Evolutionary conservation across 805 yeast species (phyloP), one percentile per base, ranked within the genome.

Genomic region (Yamadazyma sp.): DNA sequence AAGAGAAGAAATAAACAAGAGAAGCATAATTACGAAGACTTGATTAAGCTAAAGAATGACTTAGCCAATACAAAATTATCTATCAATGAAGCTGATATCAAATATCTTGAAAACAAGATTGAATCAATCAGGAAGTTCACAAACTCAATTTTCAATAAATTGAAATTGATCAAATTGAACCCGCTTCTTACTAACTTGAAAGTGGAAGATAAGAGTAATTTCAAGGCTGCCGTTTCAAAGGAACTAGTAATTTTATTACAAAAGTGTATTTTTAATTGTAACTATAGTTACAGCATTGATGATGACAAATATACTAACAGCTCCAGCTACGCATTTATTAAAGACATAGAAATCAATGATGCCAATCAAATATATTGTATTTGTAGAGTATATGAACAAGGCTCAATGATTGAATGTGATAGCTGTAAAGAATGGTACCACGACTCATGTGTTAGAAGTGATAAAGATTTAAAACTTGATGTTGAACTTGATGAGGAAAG

Each of bases 341-440:
- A 30, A 19, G 44, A 30, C 1, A 31, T 37, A 2, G 45, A 43
- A 13, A 21, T 33, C 7, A 10, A 3, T 4, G 36, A 33, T 21
- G 34, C 38, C 8, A 30, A 24, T 14, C 52, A 48, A 9, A 48
- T 54, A 15, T 81, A 76, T 49, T 82, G 89, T 50, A 59, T 78
- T 37, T 82, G 91, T 53, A 67, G 87, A 30, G 73, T 71, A 31
- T 56, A 56, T 16, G 89, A 81, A 45, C 70, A 45, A 73, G 84
- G 54, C 5, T 69, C 74, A 0, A 81, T 81, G 85, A 75, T 80
- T 29, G 82, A 76, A 39, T 82, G 89, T 58, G 88, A 81, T 43
- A 57, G 54, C 12, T 83, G 91, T 53, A 65, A 71, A 35, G 86
- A 81, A 47, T 81, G 88, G 88, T 82, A 75, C 49, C 89, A 82